Evolutionary conservation across 192 early-diverging fungal species (phyloP), one percentile per base, ranked within the genome.

Genomic region (Linnemannia exigua): DNA sequence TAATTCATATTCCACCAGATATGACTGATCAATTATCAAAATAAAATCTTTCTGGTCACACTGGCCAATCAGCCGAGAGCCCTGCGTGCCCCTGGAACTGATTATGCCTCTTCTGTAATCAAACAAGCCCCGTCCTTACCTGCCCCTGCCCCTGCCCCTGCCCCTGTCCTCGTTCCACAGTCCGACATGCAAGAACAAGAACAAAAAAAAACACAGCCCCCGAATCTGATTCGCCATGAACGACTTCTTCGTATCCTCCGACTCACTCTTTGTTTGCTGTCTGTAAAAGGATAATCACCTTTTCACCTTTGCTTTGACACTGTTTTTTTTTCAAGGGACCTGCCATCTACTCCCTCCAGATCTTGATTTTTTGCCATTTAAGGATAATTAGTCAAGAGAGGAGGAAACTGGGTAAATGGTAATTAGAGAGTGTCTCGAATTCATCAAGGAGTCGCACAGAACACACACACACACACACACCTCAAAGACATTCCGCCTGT

Each of bases 81-180:
- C 35, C 25, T 16, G 38, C 36, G 54, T 58, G 68, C 76, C 52
- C 77, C 69, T 79, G 69, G 33, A 38, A 28, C 35, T 36, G n/a
- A 54, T 0, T 16, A 19, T 33, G n/a, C 36, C 36, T 68, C 33
- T 33, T 35, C 4, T 17, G 20, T 22, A 37, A 48, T 25, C 46
- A 68, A 35, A n/a, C n/a, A n/a, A n/a, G n/a, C n/a, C n/a, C n/a
- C n/a, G n/a, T 44, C 41, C 41, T n/a, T n/a, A n/a, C n/a, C n/a
- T n/a, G n/a, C 41, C 41, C 41, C 41, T 44, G 5, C 41, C 41
- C 41, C 41, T 44, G 9, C 9, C 3, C 41, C 41, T 44, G 41
- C 9, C 41, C 41, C 41, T 44, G 41, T 6, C 9, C 41, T 44
- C n/a, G 41, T 6, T 44, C 41, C 9, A 9, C 9, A 44, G 9